Evolutionary conservation across 2,329 filamentous ascomycete species (phyloP).

Genomic region (Aspergillus tubingensis): DNA sequence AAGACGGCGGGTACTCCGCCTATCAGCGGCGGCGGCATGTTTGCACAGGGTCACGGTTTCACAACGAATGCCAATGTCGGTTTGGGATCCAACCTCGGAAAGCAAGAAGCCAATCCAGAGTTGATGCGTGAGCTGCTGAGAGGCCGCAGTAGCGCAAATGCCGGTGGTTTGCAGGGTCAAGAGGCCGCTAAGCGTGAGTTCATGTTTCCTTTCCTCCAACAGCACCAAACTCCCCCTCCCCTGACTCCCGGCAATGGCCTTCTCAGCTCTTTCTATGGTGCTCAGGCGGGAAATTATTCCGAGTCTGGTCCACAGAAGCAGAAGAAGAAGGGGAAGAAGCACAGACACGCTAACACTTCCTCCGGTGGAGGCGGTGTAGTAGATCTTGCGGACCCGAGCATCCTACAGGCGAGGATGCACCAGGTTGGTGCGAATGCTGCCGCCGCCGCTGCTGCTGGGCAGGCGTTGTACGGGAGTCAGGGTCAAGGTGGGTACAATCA

Average conservation of each 20-base stretch:
- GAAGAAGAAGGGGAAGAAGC: constrained; percentile 99
- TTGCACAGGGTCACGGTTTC: constrained; percentile 84
- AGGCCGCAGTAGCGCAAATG: constrained; percentile 60
- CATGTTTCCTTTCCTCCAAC: constrained; percentile 88
- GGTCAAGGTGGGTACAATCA: constrained; percentile 88
- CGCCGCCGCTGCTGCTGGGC: constrained; percentile 65
- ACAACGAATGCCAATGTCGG: constrained; percentile 62
- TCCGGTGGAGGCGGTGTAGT: constrained; percentile 99
- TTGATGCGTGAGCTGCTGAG: constrained; percentile 82
- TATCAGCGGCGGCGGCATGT: constrained; percentile 76
- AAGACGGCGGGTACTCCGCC: constrained; percentile 95
- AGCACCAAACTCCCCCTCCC: constrained; percentile 83
- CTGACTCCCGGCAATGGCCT: constrained; percentile 90
- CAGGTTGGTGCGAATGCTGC: constrained; percentile 72
- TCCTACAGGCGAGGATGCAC: constrained; percentile 96
- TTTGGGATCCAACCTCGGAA: constrained; percentile 62
- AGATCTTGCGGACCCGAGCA: constrained; percentile 99
- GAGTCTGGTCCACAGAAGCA: constrained; percentile 88
- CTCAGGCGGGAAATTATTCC: constrained; percentile 82
- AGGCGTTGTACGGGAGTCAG: constrained; percentile 87
- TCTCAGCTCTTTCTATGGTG: constrained; percentile 87
- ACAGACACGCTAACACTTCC: constrained; percentile 99
- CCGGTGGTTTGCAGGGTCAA: constrained; percentile 69
- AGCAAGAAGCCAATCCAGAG: constrained; percentile 73
- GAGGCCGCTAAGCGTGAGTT: constrained; percentile 98